These are phyloP conservation scores for Dalechampia spathulata DNA, from an alignment of 441 rosid genomes.

Conservation along the genomic window DNA sequence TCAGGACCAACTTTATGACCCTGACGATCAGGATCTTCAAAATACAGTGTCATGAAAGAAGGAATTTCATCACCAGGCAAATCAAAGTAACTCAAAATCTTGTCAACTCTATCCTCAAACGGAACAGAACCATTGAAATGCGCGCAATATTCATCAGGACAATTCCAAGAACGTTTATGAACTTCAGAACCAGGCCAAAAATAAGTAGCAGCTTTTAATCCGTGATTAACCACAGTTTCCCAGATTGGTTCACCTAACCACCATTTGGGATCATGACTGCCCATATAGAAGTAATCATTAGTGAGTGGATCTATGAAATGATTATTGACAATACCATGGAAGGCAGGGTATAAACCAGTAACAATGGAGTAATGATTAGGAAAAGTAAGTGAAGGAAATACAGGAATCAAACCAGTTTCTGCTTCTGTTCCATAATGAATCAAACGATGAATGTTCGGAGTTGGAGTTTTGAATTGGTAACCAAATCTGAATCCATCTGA, in stretches of 20 bases:
- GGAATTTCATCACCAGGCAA: conserved; percentile 63
- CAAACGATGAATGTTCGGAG: conserved; percentile 70
- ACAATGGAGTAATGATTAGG: conserved; percentile 94
- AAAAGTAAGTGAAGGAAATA: conserved; percentile 80
- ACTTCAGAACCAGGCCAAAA: conserved; percentile 99
- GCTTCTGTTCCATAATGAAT: conserved; percentile 84
- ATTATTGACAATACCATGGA: conserved; percentile 76
- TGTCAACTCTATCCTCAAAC: conserved; percentile 81
- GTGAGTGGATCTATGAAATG: conserved; percentile 50
- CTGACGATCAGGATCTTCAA: conserved; percentile 96
- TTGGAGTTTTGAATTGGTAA: conserved; percentile 69
- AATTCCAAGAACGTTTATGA: conserved; percentile 76
- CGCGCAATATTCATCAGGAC: conserved; percentile 56
- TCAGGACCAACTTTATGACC: conserved; percentile 94
- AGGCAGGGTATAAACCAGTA: conserved; percentile 85
- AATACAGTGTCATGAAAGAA: conserved; percentile 71
- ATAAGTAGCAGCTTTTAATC: conserved; percentile 68
- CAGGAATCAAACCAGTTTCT: conserved; percentile 78
- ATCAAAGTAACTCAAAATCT: conserved; percentile 73
- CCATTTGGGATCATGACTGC: conserved; percentile 83
- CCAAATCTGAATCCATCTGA: conserved; percentile 96
- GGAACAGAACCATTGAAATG: conserved; percentile 66
- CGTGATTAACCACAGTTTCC: conserved; percentile 84
- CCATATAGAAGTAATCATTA: conserved; percentile 56
- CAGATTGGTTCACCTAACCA: conserved; percentile 97